phyloP scores from a whole-genome alignment of 805 yeast genomes.

The Cyberlindnera bimundalis region DNA sequence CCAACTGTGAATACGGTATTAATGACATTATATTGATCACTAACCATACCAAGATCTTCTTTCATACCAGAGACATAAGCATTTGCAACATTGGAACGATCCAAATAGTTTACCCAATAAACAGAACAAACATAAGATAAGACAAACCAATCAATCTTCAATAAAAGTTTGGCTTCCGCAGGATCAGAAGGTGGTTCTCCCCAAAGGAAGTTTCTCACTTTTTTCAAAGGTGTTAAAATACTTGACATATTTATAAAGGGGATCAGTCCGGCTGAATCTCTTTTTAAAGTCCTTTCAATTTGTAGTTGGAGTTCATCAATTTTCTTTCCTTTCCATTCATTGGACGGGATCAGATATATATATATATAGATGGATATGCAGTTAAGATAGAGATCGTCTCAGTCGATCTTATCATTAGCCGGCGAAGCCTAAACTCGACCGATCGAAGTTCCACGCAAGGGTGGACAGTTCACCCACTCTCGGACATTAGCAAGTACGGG shows the following conservation, averaged over 20 bases:
- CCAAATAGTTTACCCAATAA: conserved; percentile 49
- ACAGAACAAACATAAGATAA: conserved; percentile 21
- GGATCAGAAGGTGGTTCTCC: conserved; percentile 27
- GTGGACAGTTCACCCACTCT: too few species aligned
- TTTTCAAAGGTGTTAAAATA: conserved; percentile 9
- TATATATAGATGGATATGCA: too few species aligned
- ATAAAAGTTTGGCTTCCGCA: conserved; percentile 20
- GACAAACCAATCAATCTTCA: conserved; percentile 28
- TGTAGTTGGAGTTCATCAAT: too few species aligned
- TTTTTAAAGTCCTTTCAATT: too few species aligned
- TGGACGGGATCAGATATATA: too few species aligned
- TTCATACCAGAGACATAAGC: conserved; percentile 69
- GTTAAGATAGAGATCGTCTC: too few species aligned
- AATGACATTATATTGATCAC: conserved; percentile 49
- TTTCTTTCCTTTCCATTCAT: too few species aligned
- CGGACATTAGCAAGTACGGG: too few species aligned
- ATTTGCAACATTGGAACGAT: conserved; percentile 51
- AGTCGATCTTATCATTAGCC: too few species aligned
- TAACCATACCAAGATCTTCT: conserved; percentile 46
- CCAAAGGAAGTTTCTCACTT: conserved; percentile 24
- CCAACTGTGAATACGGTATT: conserved; percentile 60
- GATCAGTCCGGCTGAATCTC: too few species aligned
- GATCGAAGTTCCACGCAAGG: too few species aligned
- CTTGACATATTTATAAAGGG: conserved; percentile 3
- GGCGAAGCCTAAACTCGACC: too few species aligned